Percentiles rank a stretch among this genome's conserved stretches.
These are phyloP conservation scores for Diaporthe capsici DNA, from an alignment of 2,329 filamentous ascomycete genomes.

Conservation along the genomic window DNA sequence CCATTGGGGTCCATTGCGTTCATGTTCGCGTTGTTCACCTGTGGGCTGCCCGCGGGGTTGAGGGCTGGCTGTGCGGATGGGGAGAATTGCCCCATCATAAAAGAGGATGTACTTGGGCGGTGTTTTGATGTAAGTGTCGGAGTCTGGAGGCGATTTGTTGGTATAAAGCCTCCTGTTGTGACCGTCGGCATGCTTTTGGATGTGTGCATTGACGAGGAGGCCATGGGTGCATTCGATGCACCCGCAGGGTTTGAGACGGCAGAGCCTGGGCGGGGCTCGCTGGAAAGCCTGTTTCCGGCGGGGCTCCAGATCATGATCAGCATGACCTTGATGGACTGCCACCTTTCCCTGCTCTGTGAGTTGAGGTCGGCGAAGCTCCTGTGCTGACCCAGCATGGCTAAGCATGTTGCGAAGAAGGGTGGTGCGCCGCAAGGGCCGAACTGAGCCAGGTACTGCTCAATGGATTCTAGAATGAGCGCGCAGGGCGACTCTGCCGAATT, in stretches of 20 bases:
- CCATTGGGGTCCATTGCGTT: constrained; percentile 20
- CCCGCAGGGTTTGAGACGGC: constrained; percentile 11
- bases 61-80: constrained; percentile 29
- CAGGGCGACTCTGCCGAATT: constrained; percentile 41
- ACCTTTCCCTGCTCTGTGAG: constrained; percentile 40
- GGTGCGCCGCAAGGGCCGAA: constrained; percentile 48
- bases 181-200: constrained; percentile 19
- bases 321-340: constrained; percentile 30
- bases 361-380: constrained; percentile 40
- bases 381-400: constrained; percentile 44
- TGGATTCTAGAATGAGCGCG: constrained; percentile 43
- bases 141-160: constrained; percentile 30
- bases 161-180: constrained; percentile 30
- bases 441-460: constrained; percentile 44
- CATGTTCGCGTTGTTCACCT: constrained; percentile 23
- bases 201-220: constrained; percentile 15
- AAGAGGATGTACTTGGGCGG: constrained; percentile 25
- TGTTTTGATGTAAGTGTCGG: constrained; percentile 34
- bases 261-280: constrained; percentile 12
- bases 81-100: constrained; percentile 34
- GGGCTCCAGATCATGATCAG: constrained; percentile 37
- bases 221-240: constrained; percentile 22
- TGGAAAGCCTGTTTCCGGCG: constrained; percentile 21
- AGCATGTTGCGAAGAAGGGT: constrained; percentile 45
- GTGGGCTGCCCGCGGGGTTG: neutral